These are phyloP conservation scores for Xylaria hypoxylon DNA, from an alignment of 2,329 filamentous ascomycete species.

Conservation along the genomic window DNA sequence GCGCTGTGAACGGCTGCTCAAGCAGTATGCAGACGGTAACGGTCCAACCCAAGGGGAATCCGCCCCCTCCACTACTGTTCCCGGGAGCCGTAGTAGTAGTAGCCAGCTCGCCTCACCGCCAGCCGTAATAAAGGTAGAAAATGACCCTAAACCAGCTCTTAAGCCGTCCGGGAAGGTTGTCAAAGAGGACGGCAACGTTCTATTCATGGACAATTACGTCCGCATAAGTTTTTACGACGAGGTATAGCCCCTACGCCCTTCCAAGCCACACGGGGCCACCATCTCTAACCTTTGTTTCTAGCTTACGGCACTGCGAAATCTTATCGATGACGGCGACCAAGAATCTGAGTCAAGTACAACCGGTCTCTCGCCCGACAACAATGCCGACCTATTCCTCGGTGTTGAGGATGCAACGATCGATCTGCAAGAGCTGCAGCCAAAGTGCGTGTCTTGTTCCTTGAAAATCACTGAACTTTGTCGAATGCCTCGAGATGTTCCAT, in stretches of 20 bases:
- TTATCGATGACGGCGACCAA: slow-evolving; percentile 37
- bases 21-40: slow-evolving; percentile 39
- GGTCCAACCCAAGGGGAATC: slow-evolving; percentile 15
- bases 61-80: background rate
- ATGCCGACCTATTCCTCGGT: slow-evolving; percentile 35
- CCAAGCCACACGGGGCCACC: background rate
- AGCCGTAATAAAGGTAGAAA: slow-evolving; percentile 11
- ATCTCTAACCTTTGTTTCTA: slow-evolving; percentile 25
- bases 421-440: slow-evolving; percentile 38
- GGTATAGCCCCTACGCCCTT: slow-evolving; percentile 21
- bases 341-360: slow-evolving; percentile 30
- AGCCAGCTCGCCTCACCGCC: slow-evolving; percentile 13
- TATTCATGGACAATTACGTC: slow-evolving; percentile 40
- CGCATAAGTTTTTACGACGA: slow-evolving; percentile 40
- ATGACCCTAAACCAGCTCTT: background rate
- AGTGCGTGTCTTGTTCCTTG: slow-evolving; percentile 25
- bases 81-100: slow-evolving; percentile 1
- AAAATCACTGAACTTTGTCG: background rate
- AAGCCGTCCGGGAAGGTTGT: slow-evolving; percentile 35
- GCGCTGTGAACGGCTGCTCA: slow-evolving; percentile 40
- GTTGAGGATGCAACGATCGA: slow-evolving; percentile 33
- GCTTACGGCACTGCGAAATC: slow-evolving; percentile 37
- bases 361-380: slow-evolving; percentile 36
- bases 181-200: slow-evolving; percentile 38
- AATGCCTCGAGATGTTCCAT: background rate